Conservation (phyloP, 1,139 yeast genomes). For the Geotrichum citri-aurantii region DNA sequence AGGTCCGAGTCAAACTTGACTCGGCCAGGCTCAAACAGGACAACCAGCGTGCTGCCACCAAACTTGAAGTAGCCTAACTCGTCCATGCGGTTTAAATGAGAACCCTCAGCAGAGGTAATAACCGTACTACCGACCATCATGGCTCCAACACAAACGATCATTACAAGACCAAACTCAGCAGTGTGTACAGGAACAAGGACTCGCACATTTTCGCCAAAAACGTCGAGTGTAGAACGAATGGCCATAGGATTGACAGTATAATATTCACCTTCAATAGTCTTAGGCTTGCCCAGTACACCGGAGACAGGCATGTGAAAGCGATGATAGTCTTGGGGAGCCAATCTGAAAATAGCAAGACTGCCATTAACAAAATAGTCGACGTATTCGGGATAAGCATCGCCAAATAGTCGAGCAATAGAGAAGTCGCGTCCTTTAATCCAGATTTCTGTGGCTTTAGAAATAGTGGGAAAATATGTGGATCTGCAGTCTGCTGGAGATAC, state of each 20-base stretch:
- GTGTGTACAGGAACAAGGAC: constrained; percentile 72
- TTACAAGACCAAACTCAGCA: constrained; percentile 64
- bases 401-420: constrained; percentile 58
- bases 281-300: constrained; percentile 63
- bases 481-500: constrained; percentile 89
- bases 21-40: constrained; percentile 45
- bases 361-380: constrained; percentile 50
- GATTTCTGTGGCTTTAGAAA: constrained; percentile 60
- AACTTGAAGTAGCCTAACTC: constrained; percentile 93
- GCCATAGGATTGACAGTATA: constrained; percentile 99
- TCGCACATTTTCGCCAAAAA: constrained; percentile 86
- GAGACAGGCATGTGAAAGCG: constrained; percentile 85
- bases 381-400: constrained; percentile 48
- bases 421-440: constrained; percentile 92
- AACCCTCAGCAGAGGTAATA: constrained; percentile 60
- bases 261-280: constrained; percentile 77
- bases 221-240: constrained; percentile 77
- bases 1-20: constrained; percentile 70
- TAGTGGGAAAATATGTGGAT: constrained; percentile 60
- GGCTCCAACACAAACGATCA: constrained; percentile 86
- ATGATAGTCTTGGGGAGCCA: constrained; percentile 97
- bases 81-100: constrained; percentile 57
- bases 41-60: constrained; percentile 85
- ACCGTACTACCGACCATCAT: constrained; percentile 97
- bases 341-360: constrained; percentile 69